A percentile compares a stretch with the other conserved stretches of the same genome.
Conservation (phyloP, 257 asterid genomes). For the Capsicum pubescens region DNA sequence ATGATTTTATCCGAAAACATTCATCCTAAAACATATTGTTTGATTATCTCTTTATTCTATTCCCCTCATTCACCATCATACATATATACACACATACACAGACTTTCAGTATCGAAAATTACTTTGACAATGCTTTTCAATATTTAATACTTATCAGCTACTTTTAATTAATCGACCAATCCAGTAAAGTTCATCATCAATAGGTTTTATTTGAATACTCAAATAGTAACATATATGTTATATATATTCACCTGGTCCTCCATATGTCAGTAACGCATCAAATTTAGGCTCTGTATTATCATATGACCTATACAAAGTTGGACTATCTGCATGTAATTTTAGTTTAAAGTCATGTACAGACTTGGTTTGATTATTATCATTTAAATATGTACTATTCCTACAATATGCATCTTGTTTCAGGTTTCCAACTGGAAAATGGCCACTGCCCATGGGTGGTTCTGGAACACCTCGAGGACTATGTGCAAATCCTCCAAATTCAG, state of each 20-base stretch:
- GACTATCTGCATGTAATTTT: background rate
- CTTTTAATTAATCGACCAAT: no score
- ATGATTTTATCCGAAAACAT: no score
- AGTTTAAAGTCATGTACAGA: background rate
- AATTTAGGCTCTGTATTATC: background rate
- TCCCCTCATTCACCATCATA: no score
- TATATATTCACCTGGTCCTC: background rate
- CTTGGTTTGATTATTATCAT: background rate
- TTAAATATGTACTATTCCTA: background rate
- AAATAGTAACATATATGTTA: background rate
- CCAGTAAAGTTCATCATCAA: no score
- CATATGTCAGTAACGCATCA: background rate
- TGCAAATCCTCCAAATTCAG: background rate
- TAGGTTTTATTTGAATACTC: no score
- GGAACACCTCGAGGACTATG: background rate
- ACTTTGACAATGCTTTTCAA: no score
- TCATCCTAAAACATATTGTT: no score
- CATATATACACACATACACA: no score
- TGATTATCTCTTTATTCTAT: no score
- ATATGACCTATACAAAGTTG: background rate
- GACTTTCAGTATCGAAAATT: no score
- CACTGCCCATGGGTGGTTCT: background rate
- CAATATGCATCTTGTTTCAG: background rate
- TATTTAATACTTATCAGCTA: no score
- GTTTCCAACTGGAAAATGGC: background rate